Percentiles rank a stretch among this genome's conserved stretches.
Evolutionary conservation across 139 green algal genomes (phyloP).

Genomic region (Tetradesmus lagerheimii): DNA sequence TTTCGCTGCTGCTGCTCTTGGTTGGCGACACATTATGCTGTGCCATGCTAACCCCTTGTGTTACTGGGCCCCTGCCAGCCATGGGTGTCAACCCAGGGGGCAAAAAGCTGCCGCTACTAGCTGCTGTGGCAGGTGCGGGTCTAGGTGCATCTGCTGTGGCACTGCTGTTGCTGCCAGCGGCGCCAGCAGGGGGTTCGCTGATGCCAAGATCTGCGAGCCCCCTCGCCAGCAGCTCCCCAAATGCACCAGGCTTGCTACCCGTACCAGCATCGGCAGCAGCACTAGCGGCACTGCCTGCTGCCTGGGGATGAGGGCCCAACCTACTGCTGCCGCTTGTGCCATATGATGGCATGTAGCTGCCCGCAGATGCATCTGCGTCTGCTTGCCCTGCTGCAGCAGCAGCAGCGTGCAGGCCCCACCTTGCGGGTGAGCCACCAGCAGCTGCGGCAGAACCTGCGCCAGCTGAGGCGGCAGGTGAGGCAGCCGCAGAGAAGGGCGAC

Average conservation of each 20-base stretch:
- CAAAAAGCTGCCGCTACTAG: neutral
- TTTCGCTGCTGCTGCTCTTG: neutral
- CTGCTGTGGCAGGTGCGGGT: neutral
- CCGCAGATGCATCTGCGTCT: neutral
- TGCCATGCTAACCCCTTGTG: neutral
- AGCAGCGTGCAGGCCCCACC: neutral
- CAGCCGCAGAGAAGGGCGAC: neutral
- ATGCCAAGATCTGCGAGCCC: constrained; percentile 34
- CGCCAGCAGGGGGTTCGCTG: neutral
- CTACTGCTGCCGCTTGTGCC: constrained; percentile 16
- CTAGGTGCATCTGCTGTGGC: neutral
- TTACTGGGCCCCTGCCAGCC: neutral
- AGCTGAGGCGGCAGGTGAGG: neutral
- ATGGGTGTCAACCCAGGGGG: constrained; percentile 6
- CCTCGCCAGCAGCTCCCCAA: neutral
- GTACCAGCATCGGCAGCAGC: neutral
- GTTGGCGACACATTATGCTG: neutral
- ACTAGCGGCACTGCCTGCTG: neutral
- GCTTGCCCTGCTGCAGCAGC: constrained; percentile 13
- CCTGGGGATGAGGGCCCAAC: neutral
- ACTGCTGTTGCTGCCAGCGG: neutral
- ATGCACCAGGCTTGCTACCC: neutral
- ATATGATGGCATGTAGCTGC: neutral
- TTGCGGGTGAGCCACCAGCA: neutral
- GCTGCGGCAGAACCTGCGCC: neutral